A percentile compares a stretch with the other conserved stretches of the same genome.
phyloP scores from a whole-genome alignment of 2,329 filamentous ascomycete genomes.

The Torrubiella hemipterigena region DNA sequence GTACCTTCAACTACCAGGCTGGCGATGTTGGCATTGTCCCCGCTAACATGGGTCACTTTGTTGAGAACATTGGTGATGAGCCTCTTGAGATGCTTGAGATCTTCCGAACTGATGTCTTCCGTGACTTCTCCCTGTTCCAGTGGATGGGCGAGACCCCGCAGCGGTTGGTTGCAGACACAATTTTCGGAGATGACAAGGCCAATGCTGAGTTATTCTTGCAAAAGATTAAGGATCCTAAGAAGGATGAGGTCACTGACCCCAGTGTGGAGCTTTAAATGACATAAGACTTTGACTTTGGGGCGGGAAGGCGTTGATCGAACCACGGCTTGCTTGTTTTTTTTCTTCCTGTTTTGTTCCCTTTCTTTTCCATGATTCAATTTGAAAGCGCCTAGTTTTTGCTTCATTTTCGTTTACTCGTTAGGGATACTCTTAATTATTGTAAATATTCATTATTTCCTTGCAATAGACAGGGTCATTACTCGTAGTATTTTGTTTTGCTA shows the following conservation, averaged over 20 bases:
- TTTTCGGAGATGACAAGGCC: conserved; percentile 51
- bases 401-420: too few relatives aligned
- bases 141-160: conserved; percentile 64
- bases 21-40: conserved; percentile 72
- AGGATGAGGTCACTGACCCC: conserved; percentile 37
- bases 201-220: conserved; percentile 50
- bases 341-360: too few relatives aligned
- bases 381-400: too few relatives aligned
- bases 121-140: conserved; percentile 62
- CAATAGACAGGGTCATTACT: too few relatives aligned
- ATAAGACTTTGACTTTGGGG: too few relatives aligned
- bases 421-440: too few relatives aligned
- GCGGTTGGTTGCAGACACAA: conserved; percentile 51
- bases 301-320: too few relatives aligned
- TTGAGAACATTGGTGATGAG: conserved; percentile 71
- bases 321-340: too few relatives aligned
- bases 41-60: conserved; percentile 67
- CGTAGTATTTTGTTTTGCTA: too few relatives aligned
- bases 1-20: conserved; percentile 64
- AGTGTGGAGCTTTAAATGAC: too few relatives aligned
- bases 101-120: conserved; percentile 58
- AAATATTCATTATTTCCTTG: too few relatives aligned
- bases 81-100: conserved; percentile 66
- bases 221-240: conserved; percentile 48
- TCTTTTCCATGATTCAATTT: too few relatives aligned